A percentile compares a stretch with the other conserved stretches of the same genome.
These are phyloP conservation scores for Posidonia oceanica DNA, from an alignment of 116 monocot species.

Conservation along the genomic window DNA sequence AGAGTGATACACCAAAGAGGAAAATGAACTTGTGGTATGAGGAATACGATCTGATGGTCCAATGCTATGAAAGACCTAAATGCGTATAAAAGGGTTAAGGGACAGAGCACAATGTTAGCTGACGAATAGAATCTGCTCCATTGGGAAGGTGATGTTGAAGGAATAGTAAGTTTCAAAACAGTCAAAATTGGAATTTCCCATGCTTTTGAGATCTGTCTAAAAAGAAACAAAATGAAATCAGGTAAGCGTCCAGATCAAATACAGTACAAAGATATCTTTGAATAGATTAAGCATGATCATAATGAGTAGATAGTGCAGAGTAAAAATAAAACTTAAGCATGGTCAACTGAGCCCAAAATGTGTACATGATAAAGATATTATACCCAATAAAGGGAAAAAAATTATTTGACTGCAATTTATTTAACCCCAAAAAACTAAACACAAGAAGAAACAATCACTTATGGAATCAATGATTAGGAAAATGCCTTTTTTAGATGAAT, in stretches of 20 bases:
- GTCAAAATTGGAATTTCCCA: slow-evolving; percentile 63
- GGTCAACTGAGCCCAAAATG: too few species aligned
- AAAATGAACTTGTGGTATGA: slow-evolving; percentile 37
- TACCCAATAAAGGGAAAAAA: too few species aligned
- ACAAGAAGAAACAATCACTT: not conserved
- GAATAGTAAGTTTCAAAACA: slow-evolving; percentile 83
- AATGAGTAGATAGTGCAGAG: not conserved
- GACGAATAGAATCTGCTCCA: slow-evolving; percentile 69
- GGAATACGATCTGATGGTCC: slow-evolving; percentile 44
- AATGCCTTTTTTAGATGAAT: too few species aligned
- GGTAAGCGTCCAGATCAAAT: not conserved
- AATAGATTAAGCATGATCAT: not conserved
- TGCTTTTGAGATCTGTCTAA: slow-evolving; percentile 36
- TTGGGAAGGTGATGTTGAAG: slow-evolving; percentile 37
- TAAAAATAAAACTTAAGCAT: not conserved
- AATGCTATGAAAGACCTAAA: slow-evolving; percentile 48
- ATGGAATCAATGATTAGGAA: not conserved
- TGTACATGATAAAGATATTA: too few species aligned
- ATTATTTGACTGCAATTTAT: not conserved
- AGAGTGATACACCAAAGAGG: slow-evolving; percentile 65
- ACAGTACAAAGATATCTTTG: not conserved
- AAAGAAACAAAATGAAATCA: slow-evolving; percentile 6
- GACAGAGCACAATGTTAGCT: slow-evolving; percentile 69
- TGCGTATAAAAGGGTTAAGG: slow-evolving; percentile 49
- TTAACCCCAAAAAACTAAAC: not conserved